Base-by-base conservation (phyloP, 306 rosid species). In the Prunus mira region DNA sequence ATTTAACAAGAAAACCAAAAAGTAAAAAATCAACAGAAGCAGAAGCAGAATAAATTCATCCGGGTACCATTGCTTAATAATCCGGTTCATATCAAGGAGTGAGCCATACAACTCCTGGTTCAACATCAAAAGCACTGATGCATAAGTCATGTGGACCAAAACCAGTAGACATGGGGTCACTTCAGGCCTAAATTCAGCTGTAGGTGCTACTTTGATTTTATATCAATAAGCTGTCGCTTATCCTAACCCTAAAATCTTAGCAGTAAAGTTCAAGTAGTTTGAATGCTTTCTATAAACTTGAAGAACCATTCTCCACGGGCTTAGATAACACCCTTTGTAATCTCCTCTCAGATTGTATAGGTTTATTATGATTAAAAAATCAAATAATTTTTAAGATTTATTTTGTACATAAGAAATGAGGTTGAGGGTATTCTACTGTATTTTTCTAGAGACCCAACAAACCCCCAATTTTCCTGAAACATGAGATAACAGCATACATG, bases 1-100 rank as follows among this genome's bases (percentile, higher is more conserved):
- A 54, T 15, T 38, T 67, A 49, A 27, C 73, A 41, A 43, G 63
- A n/a, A 55, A 19, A 62, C 75, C 76, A 78, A 56, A 72, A 62
- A 80, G 76, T 54, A 71, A 52, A 30, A 56, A 74, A 32, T 19
- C 71, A 84, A 71, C 65, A 76, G 22, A 56, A 24, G 46, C 51
- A 75, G 15, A 54, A 41, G 45, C 51, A 75, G n/a, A 54, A 41
- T 12, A 75, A 63, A 52, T 19, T 15, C 18, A 69, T 43, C 20
- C 11, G 52, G 61, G 52, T 58, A 5, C 27, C 6, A 63, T 45
- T 45, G 51, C 32, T 77, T 46, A 13, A 43, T 7, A 41, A 71
- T 66, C 61, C 58, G 71, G 69, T n/a, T 18, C 14, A n/a, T 17
- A 75, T 38, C 43, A 12, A 10, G 25, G 45, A 19, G 15, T 51